These are phyloP conservation scores for Flammula alnicola DNA, from an alignment of 1,284 basidiomycete genomes.

Conservation along the genomic window DNA sequence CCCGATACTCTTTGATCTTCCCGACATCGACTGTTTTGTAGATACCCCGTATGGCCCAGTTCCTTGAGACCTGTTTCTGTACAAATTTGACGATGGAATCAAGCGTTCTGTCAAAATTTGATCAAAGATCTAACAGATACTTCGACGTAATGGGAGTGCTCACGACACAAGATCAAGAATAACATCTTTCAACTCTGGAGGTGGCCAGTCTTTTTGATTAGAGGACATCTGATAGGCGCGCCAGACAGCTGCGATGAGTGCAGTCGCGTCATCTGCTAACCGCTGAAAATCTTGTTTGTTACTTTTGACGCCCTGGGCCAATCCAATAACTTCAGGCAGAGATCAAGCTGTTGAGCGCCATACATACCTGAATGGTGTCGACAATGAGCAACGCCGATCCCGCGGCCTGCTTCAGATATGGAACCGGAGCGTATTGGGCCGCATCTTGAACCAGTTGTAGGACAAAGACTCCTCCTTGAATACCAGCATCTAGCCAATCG, in stretches of 20 bases:
- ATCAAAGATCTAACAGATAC: neutral
- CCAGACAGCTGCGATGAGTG: constrained; percentile 17
- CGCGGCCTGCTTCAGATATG: constrained; percentile 19
- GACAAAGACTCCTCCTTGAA: constrained; percentile 12
- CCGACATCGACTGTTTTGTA: constrained; percentile 6
- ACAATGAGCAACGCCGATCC: constrained; percentile 14
- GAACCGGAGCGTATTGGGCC: constrained; percentile 13
- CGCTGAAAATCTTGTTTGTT: constrained; percentile 19
- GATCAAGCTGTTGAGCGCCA: no score
- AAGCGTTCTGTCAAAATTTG: constrained; percentile 8
- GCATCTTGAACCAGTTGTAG: constrained; percentile 16
- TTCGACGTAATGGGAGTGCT: neutral
- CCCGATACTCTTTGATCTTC: constrained; percentile 17
- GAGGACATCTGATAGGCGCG: constrained; percentile 12
- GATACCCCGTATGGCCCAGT: constrained; percentile 5
- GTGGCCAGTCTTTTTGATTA: constrained; percentile 16
- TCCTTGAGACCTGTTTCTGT: constrained; percentile 3
- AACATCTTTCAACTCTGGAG: constrained; percentile 7
- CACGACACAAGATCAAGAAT: constrained; percentile 14
- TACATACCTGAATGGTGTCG: constrained; percentile 15
- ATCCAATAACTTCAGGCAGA: neutral
- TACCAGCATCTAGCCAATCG: constrained; percentile 6
- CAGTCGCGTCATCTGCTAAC: constrained; percentile 13
- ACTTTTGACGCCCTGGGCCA: constrained; percentile 15
- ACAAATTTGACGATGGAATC: constrained; percentile 10